These are phyloP conservation scores for Pleurotus giganteus DNA, from an alignment of 768 basidiomycete species.

Conservation along the genomic window DNA sequence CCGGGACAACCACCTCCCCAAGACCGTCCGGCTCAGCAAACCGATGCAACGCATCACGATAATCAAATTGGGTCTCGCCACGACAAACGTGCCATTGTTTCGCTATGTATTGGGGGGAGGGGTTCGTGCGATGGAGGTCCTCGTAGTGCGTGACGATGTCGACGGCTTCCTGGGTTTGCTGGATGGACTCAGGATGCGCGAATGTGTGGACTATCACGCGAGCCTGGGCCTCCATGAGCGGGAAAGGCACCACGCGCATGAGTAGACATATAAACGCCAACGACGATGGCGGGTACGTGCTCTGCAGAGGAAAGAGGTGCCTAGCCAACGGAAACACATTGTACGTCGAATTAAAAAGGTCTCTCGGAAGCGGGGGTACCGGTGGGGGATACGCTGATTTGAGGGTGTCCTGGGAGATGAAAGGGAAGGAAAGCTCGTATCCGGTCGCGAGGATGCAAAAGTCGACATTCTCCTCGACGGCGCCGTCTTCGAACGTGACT, in stretches of 20 bases:
- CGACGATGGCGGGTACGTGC: slow-evolving; percentile 40
- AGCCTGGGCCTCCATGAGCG: slow-evolving; percentile 77
- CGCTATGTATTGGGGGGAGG: slow-evolving; percentile 37
- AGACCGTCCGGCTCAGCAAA: slow-evolving; percentile 33
- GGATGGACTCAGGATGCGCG: slow-evolving; percentile 45
- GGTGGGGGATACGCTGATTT: slow-evolving; percentile 36
- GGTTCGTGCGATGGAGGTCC: slow-evolving; percentile 23
- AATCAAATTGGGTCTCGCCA: slow-evolving; percentile 59
- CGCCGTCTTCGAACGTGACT: slow-evolving; percentile 60
- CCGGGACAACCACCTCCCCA: slow-evolving; percentile 33
- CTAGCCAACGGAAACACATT: slow-evolving; percentile 70
- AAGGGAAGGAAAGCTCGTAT: slow-evolving; percentile 64
- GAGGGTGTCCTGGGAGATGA: slow-evolving; percentile 43
- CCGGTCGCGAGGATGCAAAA: slow-evolving; percentile 76
- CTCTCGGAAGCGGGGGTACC: slow-evolving; percentile 44
- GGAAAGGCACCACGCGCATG: slow-evolving; percentile 65
- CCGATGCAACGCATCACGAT: slow-evolving; percentile 56
- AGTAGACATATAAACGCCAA: slow-evolving; percentile 69
- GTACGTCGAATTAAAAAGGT: slow-evolving; percentile 62
- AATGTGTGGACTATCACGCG: slow-evolving; percentile 59
- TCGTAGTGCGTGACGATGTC: slow-evolving; percentile 51
- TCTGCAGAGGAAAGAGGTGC: slow-evolving; percentile 65
- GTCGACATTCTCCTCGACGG: slow-evolving; percentile 52
- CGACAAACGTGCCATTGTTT: slow-evolving; percentile 57
- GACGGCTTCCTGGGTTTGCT: slow-evolving; percentile 43